Base-by-base conservation (phyloP, 371 early-diverging fungal species). In the Thermomucor indicae-seudaticae region DNA sequence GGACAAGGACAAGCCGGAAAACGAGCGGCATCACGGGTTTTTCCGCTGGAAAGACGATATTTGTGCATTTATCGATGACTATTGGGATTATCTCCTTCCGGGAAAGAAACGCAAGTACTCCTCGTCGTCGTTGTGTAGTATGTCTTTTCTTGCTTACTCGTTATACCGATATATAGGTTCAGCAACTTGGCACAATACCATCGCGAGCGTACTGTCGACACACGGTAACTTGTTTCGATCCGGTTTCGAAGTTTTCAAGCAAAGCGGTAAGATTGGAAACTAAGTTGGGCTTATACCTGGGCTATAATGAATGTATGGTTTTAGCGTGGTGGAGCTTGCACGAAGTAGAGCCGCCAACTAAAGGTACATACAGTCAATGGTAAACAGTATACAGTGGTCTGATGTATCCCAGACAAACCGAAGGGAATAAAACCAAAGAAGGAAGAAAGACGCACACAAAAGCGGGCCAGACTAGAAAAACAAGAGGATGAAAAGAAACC, bases 41-140 rank as follows among this genome's bases (percentile, higher is more conserved):
- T 87, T 91, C 65, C 76, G 85, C 11, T 91, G 88, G 87, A 87
- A 83, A 53, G 89, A 89, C 37, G 88, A 88, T 49, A 84, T 92
- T 3, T 91, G 92, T 68, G 74, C 75, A 6, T 88, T 86, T 32
- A 85, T 91, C 47, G 84, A 83, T 51, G 78, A 79, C 4, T 70
- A 90, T 47, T 92, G 92, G 92, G 79, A 84, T 8, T 78, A 83
- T 38, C 64, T 91, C 23, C 62, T 78, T 20, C 86, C 86, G 0
- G 87, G 75, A 14, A 86, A 81, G 52, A 71, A 73, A 53, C 64
- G 86, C 83, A 77, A 65, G 75, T 51, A 6, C 7, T 16, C 4
- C 19, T 51, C 17, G 19, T 4, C 20, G 43, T 29, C 20, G n/a
- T n/a, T 16, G 44, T 17, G 32, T 29, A 24, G 8, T 38, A 27